Base-by-base conservation (phyloP, 164 flowering plant species). In the Piper betle region DNA sequence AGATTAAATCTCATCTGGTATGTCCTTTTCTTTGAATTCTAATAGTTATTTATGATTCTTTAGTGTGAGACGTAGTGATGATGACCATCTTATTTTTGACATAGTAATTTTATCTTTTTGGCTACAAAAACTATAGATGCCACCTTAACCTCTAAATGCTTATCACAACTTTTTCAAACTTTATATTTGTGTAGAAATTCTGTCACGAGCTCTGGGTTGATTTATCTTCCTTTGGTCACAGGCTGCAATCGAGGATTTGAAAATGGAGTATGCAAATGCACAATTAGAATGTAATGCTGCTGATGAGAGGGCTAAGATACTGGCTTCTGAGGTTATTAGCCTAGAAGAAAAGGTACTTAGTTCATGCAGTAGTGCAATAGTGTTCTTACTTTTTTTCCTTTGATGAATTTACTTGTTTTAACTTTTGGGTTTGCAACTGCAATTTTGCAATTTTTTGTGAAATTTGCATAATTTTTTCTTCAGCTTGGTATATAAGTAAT, bases 261-360 rank as follows among this genome's bases (percentile, higher is more conserved):
- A 71, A 73, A 74, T 72, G 72, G 94, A 84, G 76, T 85, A 83
- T 78, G 75, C 80, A 52, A 85, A 91, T 80, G 94, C 79, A 61
- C 88, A 78, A 69, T 77, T 94, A 55, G 99, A 94, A 72, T 91
- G 96, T 71, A 83, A 71, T 78, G 99, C 99, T 16, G 96, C 99
- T 69, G 96, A 94, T 80, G 97, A 94, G 57, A 88, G 99, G 55
- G 88, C 96, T 54, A 87, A 84, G 62, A 67, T 94, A 64, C 68
- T 94, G 79, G 93, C 97, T 72, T 82, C 99, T 65, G 99, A 94
- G 75, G 97, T 94, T 63, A 94, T 94, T 75, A 85, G 81, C 41
- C 78, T 94, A 68, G 99, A 94, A 77, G 99, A 91, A 72, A 94
- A 94, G 97, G 99, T 94, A 74, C 9, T 53, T 85, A 11, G 20